phyloP scores from a whole-genome alignment of 495 filamentous ascomycete species.

The Pseudoneurospora amorphoporcata region DNA sequence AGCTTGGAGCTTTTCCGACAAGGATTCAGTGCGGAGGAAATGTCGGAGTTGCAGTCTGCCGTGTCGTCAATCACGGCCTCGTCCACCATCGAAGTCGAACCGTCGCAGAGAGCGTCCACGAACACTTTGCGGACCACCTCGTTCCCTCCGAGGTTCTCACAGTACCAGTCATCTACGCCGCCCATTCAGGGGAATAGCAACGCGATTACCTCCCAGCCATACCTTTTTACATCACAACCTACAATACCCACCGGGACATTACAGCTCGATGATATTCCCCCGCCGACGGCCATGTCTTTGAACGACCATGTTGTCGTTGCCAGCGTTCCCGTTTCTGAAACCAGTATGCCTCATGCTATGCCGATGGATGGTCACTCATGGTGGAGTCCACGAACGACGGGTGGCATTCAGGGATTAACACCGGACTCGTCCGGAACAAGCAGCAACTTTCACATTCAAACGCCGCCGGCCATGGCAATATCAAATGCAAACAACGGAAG shows the following conservation, averaged over 20 bases:
- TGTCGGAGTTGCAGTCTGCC: constrained; percentile 13
- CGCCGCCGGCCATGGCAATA: neutral
- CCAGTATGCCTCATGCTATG: constrained; percentile 1
- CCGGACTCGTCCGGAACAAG: constrained; percentile 5
- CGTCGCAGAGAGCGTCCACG: constrained; percentile 11
- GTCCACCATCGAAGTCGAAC: constrained; percentile 10
- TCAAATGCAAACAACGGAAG: neutral
- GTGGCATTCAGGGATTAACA: constrained; percentile 7
- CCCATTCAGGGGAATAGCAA: constrained; percentile 1
- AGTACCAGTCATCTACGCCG: constrained; percentile 4
- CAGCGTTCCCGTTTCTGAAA: constrained; percentile 3
- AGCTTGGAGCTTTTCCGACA: constrained; percentile 19
- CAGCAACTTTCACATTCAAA: constrained; percentile 3
- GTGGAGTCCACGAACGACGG: constrained; percentile 12
- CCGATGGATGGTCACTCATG: constrained; percentile 7
- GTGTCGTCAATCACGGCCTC: constrained; percentile 15
- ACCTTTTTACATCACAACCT: constrained; percentile 10
- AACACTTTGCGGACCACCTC: constrained; percentile 23
- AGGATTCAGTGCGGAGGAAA: constrained; percentile 5
- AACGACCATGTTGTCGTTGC: constrained; percentile 9
- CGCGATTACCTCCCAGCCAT: constrained; percentile 5
- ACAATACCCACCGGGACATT: constrained; percentile 2
- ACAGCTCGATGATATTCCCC: neutral
- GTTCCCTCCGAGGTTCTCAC: constrained; percentile 6
- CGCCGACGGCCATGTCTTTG: constrained; percentile 14